phyloP scores from a whole-genome alignment of 257 asterid species.

The Nicotiana otophora region DNA sequence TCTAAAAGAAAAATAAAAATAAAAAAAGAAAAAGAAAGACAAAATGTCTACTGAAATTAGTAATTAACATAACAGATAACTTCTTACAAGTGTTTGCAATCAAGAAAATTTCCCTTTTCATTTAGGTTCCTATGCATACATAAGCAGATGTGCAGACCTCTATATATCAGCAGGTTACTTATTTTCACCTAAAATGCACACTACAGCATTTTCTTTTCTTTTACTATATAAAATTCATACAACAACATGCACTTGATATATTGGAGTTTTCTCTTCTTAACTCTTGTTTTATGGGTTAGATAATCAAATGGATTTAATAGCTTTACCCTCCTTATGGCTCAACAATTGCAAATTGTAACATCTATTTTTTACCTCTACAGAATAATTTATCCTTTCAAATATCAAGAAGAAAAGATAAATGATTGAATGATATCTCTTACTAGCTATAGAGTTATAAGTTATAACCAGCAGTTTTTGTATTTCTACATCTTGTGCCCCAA shows the following conservation, averaged over 20 bases:
- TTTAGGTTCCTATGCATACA: background rate
- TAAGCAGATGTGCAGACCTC: background rate
- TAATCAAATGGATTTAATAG: too few species aligned
- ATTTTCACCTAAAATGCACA: background rate
- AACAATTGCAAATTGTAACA: background rate
- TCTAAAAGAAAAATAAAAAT: background rate
- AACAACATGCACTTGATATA: too few species aligned
- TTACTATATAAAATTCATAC: background rate
- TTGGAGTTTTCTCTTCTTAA: background rate
- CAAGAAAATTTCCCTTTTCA: background rate
- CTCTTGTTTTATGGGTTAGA: background rate
- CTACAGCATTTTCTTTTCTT: background rate
- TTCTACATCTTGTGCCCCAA: background rate
- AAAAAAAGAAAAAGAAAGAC: background rate
- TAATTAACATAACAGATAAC: background rate
- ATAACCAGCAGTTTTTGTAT: background rate
- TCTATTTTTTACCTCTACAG: background rate
- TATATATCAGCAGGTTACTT: background rate
- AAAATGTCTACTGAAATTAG: background rate
- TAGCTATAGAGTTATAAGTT: background rate
- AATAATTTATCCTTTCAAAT: background rate
- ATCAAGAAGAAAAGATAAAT: background rate
- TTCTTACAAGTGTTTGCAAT: background rate
- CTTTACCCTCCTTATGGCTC: background rate
- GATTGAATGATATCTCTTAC: background rate